Base-by-base conservation (phyloP, 169 alveolate species). In the Eimeria sp. region DNA sequence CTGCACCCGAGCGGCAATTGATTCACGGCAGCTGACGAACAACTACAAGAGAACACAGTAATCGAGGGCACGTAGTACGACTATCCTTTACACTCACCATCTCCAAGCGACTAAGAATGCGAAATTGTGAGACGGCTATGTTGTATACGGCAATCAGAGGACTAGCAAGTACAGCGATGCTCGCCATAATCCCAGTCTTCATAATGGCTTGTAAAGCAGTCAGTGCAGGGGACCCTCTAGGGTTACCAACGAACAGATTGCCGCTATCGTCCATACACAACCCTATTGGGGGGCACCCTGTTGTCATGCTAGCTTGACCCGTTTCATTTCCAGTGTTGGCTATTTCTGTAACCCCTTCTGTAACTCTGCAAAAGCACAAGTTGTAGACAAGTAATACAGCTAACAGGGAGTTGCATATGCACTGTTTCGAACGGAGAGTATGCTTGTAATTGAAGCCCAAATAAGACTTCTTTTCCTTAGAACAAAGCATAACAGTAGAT, bases 221-320 rank as follows among this genome's bases (percentile, higher is more conserved):
- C 43, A 83, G 13, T 30, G 92, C 92, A n/a, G 96, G 96, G 18
- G 96, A 92, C n/a, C 84, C 96, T n/a, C 65, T 61, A 22, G 96
- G 92, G 34, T 80, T 87, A 18, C 83, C 92, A 54, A 92, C 63
- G 51, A 83, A 61, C 10, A 83, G 65, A 43, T 87, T 61, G 65
- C 94, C 94, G 51, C 51, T 87, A 54, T 78, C 86, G 86, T 92
- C 92, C n/a, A 65, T 47, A 63, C 96, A 92, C n/a, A 92, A n/a
- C 25, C 96, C 96, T 89, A 92, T 78, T 20, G 96, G 96, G 30
- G 96, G 96, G 13, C 96, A 92, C 61, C 86, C 86, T 22, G 90
- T 58, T 76, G 90, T 34, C 76, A 54, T 51, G 90, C 87, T 43
- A 22, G 89, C 82, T 84, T 84, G 92, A 14, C 92, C 92, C 18